Conservation (phyloP, 495 filamentous ascomycete genomes). For the Aspergillus olivimuriae region DNA sequence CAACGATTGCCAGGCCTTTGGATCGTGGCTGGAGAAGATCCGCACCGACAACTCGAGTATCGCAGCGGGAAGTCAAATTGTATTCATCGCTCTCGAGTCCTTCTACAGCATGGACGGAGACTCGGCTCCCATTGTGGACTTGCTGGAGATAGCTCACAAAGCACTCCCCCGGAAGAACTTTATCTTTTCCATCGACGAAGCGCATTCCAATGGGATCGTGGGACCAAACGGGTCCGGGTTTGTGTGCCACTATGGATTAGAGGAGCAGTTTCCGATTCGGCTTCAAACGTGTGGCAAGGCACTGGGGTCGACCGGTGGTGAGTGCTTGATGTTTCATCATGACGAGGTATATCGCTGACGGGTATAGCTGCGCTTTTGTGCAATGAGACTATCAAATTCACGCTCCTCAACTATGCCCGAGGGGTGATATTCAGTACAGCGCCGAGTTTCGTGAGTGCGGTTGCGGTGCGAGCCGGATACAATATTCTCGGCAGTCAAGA, state of each 20-base stretch:
- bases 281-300: constrained; percentile 64
- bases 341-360: not conserved
- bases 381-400: not conserved
- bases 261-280: constrained; percentile 50
- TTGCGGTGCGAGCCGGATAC: constrained; percentile 1
- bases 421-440: not conserved
- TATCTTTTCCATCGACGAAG: constrained; percentile 60
- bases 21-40: constrained; percentile 20
- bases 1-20: constrained; percentile 37
- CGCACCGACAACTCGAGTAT: constrained; percentile 16
- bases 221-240: constrained; percentile 51
- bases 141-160: constrained; percentile 42
- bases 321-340: constrained; percentile 8
- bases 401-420: constrained; percentile 3
- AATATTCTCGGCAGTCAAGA: constrained; percentile 1
- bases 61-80: constrained; percentile 11
- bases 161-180: constrained; percentile 45
- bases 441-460: not conserved
- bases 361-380: not conserved
- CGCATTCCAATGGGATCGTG: constrained; percentile 55
- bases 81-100: constrained; percentile 55
- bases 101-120: constrained; percentile 72
- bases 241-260: constrained; percentile 50
- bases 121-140: constrained; percentile 44
- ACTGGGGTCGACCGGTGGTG: constrained; percentile 57